Evolutionary conservation across 306 rosid genomes (phyloP), one percentile per base, ranked within the genome.

Genomic region (Castanea crenata): DNA sequence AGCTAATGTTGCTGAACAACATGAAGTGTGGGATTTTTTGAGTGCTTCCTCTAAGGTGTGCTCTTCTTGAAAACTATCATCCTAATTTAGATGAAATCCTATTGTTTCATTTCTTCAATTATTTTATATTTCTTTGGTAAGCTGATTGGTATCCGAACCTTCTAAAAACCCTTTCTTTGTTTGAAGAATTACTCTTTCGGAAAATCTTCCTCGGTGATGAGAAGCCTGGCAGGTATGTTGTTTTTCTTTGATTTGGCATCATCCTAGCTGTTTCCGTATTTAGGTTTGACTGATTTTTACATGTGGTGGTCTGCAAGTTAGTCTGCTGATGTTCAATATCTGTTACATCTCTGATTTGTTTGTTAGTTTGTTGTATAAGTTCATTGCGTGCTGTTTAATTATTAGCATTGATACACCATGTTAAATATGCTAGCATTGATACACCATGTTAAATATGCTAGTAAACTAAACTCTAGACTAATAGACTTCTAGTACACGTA

Each of bases 11-110:
- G 94, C 96, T 0, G 99, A 96, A 82, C 98, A 88, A 71, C 99
- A 89, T 81, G 99, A 96, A 90, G 97, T 96, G 74, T 93, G 94
- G 99, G 99, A 96, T 71, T 96, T 96, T 83, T 86, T 96, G 71
- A 93, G 99, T 82, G 83, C 46, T 89, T 89, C 98, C 25, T 96
- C 99, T 34, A 91, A 96, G 98, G 99, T 96, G 79, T 75, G 81
- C 38, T 85, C 55, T 75, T 77, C 79, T 72, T 83, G 34, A 49
- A 69, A 35, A 82, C 72, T 55, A 49, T 82, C 77, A 58, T 62
- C 23, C 44, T 76, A 44, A 19, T 81, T 65, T 38, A 72, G 34
- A 74, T 64, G 78, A 79, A 27, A 74, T 34, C 55, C 16, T 55
- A 10, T 3, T 46, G 75, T 5, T 44, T 75, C 38, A 35, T 9